These are phyloP conservation scores for Stagonosporopsis rhizophila DNA, from an alignment of 2,329 filamentous ascomycete species.

Conservation along the genomic window DNA sequence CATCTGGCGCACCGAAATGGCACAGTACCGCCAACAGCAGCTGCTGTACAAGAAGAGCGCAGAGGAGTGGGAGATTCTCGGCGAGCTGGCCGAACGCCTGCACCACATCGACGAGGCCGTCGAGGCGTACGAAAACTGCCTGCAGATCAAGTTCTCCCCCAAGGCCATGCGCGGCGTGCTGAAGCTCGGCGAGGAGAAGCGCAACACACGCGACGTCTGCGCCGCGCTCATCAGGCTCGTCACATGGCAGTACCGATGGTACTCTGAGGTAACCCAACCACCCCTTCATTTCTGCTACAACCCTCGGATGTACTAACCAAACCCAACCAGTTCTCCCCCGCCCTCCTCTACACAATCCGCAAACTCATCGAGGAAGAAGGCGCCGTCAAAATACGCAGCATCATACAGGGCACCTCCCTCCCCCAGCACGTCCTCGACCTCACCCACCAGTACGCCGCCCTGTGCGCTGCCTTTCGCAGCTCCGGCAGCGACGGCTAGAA, in stretches of 20 bases:
- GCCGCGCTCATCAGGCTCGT: slow-evolving; percentile 88
- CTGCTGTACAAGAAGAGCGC: slow-evolving; percentile 96
- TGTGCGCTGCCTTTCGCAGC: slow-evolving; percentile 95
- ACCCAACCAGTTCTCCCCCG: slow-evolving; percentile 77
- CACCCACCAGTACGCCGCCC: slow-evolving; percentile 92
- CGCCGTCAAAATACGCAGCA: slow-evolving; percentile 94
- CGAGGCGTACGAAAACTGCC: slow-evolving; percentile 89
- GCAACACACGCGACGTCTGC: slow-evolving; percentile 81
- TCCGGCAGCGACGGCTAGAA: slow-evolving; percentile 82
- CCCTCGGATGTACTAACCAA: too few relatives aligned
- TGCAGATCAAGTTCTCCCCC: slow-evolving; percentile 88
- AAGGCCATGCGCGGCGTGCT: slow-evolving; percentile 89
- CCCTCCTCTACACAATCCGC: slow-evolving; percentile 84
- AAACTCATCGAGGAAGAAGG: slow-evolving; percentile 97
- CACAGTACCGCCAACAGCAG: slow-evolving; percentile 90
- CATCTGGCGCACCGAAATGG: slow-evolving; percentile 98
- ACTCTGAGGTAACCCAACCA: slow-evolving; percentile 74
- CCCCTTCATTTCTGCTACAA: neutral
- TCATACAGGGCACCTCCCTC: slow-evolving; percentile 93
- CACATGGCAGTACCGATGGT: slow-evolving; percentile 99
- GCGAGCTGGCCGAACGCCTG: slow-evolving; percentile 87
- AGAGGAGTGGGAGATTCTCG: slow-evolving; percentile 98
- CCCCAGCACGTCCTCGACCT: slow-evolving; percentile 92
- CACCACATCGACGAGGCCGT: slow-evolving; percentile 91
- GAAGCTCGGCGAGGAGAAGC: slow-evolving; percentile 76